Conservation (phyloP, 2,329 filamentous ascomycete species). For the Geoglossum cookeanum region DNA sequence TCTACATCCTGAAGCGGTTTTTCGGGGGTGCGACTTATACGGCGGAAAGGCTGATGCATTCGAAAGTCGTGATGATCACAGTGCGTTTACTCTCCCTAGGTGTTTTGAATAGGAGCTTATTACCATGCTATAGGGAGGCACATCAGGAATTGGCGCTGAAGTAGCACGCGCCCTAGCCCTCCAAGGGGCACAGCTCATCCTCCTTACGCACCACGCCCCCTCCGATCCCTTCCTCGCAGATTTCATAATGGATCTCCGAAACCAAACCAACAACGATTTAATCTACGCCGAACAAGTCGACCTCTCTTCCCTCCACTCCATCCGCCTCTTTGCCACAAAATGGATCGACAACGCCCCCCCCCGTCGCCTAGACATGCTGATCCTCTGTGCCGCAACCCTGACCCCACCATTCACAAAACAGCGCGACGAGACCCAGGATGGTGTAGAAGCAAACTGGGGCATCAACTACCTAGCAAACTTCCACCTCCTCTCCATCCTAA, state of each 20-base stretch:
- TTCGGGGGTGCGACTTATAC: slow-evolving; percentile 55
- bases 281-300: slow-evolving; percentile 95
- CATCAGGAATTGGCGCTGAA: slow-evolving; percentile 73
- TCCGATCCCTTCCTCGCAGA: slow-evolving; percentile 80
- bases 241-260: slow-evolving; percentile 74
- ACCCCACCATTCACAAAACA: slow-evolving; percentile 44
- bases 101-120: slow-evolving; percentile 8
- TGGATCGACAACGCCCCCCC: slow-evolving; percentile 95
- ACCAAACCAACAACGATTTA: slow-evolving; percentile 58
- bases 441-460: slow-evolving; percentile 79
- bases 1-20: slow-evolving; percentile 51
- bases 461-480: slow-evolving; percentile 94
- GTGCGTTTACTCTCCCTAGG: slow-evolving; percentile 25
- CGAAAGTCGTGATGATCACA: slow-evolving; percentile 83
- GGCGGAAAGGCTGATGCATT: slow-evolving; percentile 72
- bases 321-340: slow-evolving; percentile 83
- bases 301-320: slow-evolving; percentile 68
- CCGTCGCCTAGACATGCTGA: slow-evolving; percentile 71
- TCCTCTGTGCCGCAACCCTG: slow-evolving; percentile 67
- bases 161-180: slow-evolving; percentile 55
- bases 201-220: slow-evolving; percentile 66
- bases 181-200: slow-evolving; percentile 75
- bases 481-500: slow-evolving; percentile 79
- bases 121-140: slow-evolving; percentile 44
- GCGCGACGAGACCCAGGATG: slow-evolving; percentile 44